Base-by-base conservation (phyloP, 2,329 filamentous ascomycete genomes). In the Trichoderma sp. region DNA sequence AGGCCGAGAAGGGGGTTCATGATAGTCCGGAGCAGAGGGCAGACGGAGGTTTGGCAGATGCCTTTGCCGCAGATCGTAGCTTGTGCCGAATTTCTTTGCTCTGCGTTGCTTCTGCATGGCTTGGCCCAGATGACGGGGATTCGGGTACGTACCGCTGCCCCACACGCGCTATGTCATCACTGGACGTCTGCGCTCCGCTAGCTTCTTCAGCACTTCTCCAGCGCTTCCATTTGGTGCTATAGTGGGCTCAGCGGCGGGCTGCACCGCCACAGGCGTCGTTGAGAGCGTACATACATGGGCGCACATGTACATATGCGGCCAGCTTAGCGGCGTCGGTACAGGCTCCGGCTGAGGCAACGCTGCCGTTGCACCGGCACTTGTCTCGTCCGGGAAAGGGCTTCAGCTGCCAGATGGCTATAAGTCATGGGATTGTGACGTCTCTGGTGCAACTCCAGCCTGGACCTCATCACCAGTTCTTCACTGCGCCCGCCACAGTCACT, bases 241-340 rank as follows among this genome's bases (percentile, higher is more conserved):
- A 43, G 40, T 43, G 40, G 40, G 40, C n/a, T 56, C 53, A 43
- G 55, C 40, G 27, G 53, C 55, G n/a, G 55, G 31, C 27, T 16
- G 64, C 64, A 67, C 64, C 64, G 64, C 64, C 55, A 67, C 64
- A 67, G n/a, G 13, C 11, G 5, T 52, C 64, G n/a, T 43, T 59
- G 53, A 52, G 37, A 59, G 64, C 64, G 63, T 52, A 66, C 37
- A 40, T 40, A 66, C 37, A 40, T 40, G 37, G 14, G 37, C 37
- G 37, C 16, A 43, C 40, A 43, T n/a, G 40, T n/a, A 43, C 63
- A 59, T 67, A 59, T 67, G 64, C 64, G 52, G n/a, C 55, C 64
- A 47, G 27, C 59, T 58, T 58, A 66, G 7, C 35, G 37, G 40
- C 35, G 37, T 27, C 14, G 24, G 62, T 65, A 65, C 62, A 24